Evolutionary conservation across 495 filamentous ascomycete species (phyloP), one percentile per base, ranked within the genome.

Genomic region (Penicillium bovifimosum): DNA sequence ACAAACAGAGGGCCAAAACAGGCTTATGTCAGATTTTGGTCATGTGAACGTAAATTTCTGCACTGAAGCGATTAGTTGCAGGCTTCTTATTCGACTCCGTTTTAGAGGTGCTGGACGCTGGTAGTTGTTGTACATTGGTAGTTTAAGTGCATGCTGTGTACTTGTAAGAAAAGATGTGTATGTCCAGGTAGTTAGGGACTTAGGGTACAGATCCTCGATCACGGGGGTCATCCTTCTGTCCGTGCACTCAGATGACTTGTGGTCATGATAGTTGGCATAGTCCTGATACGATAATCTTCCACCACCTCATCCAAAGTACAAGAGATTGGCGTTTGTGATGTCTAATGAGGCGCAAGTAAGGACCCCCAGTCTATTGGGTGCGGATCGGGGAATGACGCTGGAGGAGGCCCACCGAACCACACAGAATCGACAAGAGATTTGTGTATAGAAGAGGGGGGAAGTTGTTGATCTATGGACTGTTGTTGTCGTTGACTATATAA

Each of bases 381-480:
- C 53, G 52, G 60, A 60, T 70, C 69, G 68, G 66, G 68, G 67
- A 69, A 72, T 72, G 69, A 72, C 66, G 69, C 62, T 63, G 61
- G 20, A 32, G 58, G 60, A 50, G 65, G 72, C 70, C 72, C 75
- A 76, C 70, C 63, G 69, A 71, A 72, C 72, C 68, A 76, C 74
- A 77, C 70, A 76, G 69, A 71, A 69, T 9, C 34, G 62, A 60
- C 29, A 38, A 36, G n/a, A 32, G 36, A 45, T 26, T 20, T 17
- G 44, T 24, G 13, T 43, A 18, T 48, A 38, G 9, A 31, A 6
- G 18, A 34, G 32, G 9, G 32, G 13, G 32, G 32, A 13, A 34
- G 32, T 34, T 24, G 20, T 24, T 24, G n/a, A n/a, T n/a, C n/a
- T n/a, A n/a, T n/a, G n/a, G n/a, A n/a, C n/a, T n/a, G n/a, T n/a